phyloP scores from a whole-genome alignment of 2,329 filamentous ascomycete species.

The Ophiostoma perfectum region DNA sequence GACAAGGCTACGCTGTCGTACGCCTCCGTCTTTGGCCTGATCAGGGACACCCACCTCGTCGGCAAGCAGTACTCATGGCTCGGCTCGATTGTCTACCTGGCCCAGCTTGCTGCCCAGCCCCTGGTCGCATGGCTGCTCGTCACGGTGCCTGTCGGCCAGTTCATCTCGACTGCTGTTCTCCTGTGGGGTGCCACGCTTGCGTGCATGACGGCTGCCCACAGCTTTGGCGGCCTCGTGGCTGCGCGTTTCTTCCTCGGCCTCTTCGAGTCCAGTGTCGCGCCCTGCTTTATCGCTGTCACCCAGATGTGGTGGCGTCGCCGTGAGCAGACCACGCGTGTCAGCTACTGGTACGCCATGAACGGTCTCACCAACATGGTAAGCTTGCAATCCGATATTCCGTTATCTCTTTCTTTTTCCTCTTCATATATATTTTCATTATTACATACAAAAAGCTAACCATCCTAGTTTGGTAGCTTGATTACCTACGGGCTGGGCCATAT shows the following conservation, averaged over 20 bases:
- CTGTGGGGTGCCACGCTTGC: slow-evolving; percentile 29
- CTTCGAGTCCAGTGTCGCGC: slow-evolving; percentile 38
- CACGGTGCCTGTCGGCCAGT: slow-evolving; percentile 30
- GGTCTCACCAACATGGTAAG: slow-evolving; percentile 49
- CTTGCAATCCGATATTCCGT: too few species aligned
- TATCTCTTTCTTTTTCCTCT: too few species aligned
- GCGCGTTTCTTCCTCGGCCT: slow-evolving; percentile 39
- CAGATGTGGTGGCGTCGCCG: slow-evolving; percentile 58
- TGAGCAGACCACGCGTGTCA: slow-evolving; percentile 53
- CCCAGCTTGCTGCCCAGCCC: slow-evolving; percentile 30
- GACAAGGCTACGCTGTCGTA: slow-evolving; percentile 29
- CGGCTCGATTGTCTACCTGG: slow-evolving; percentile 38
- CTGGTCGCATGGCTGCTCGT: slow-evolving; percentile 28
- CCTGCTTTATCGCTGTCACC: slow-evolving; percentile 53
- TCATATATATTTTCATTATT: too few species aligned
- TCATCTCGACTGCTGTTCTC: slow-evolving; percentile 28
- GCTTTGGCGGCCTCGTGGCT: slow-evolving; percentile 35
- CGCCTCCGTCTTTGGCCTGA: slow-evolving; percentile 27
- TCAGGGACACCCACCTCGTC: slow-evolving; percentile 24
- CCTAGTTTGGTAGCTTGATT: slow-evolving; percentile 45
- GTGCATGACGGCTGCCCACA: slow-evolving; percentile 31
- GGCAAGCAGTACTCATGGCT: slow-evolving; percentile 28
- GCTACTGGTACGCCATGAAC: slow-evolving; percentile 58
- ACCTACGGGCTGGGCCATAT: slow-evolving; percentile 57
- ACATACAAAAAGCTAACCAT: too few species aligned